Evolutionary conservation across 2,329 filamentous ascomycete genomes (phyloP).

Genomic region (Sporothrix globosa): DNA sequence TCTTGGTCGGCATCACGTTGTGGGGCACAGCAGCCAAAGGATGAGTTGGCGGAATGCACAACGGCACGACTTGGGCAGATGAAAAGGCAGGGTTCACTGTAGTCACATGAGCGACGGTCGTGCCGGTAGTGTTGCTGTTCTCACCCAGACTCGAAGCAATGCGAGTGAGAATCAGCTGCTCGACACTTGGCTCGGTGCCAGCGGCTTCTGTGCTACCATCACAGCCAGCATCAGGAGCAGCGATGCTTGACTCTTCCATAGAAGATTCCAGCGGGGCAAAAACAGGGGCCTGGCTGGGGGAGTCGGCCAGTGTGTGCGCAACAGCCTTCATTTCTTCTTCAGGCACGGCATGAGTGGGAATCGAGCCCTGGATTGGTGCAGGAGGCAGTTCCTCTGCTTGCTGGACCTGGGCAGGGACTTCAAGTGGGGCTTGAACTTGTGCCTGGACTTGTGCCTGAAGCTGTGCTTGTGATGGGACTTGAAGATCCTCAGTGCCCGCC

Average conservation of each 20-base stretch:
- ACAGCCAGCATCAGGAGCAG: not conserved
- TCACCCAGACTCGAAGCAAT: not conserved
- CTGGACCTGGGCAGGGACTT: not conserved
- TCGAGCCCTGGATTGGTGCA: too few species aligned
- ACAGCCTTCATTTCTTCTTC: not conserved
- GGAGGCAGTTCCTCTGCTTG: not conserved
- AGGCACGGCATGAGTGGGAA: not conserved
- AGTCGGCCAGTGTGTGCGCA: not conserved
- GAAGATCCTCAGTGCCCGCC: not conserved
- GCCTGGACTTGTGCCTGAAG: not conserved
- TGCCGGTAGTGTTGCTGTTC: not conserved
- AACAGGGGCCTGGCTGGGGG: too few species aligned
- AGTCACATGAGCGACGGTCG: not conserved
- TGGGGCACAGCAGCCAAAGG: not conserved
- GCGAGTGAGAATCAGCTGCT: not conserved
- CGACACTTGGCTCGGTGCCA: not conserved
- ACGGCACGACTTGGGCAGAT: not conserved
- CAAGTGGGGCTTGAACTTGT: not conserved
- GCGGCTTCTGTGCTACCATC: not conserved
- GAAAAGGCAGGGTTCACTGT: not conserved
- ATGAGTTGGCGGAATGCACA: not conserved
- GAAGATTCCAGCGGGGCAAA: not conserved
- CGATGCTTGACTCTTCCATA: not conserved
- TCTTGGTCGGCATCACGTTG: not conserved
- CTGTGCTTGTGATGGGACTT: not conserved